These are phyloP conservation scores for Triticum aestivum DNA, from an alignment of 176 grass and related monocot genomes.

Conservation along the genomic window IWGSC_CS_RefSeq_v2.1 NC_057813.1:379464145-379464644, in stretches of 20 bases:
- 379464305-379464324: conserved; percentile 45
- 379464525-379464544: neutral
- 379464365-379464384: conserved; percentile 97
- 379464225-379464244: neutral
- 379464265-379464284: conserved; percentile 15
- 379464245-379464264: conserved; percentile 25
- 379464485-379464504: neutral
- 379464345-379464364: conserved; percentile 99
- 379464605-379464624: conserved; percentile 17
- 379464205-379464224: conserved; percentile 9
- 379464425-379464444: conserved; percentile 97
- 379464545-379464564: neutral
- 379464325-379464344: conserved; percentile 99
- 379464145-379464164: conserved; percentile 20
- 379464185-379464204: neutral
- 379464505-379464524: neutral
- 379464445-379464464: conserved; percentile 74
- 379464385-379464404: conserved; percentile 98
- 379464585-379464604: neutral
- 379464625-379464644: conserved; percentile 81
- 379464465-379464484: neutral
- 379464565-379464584: neutral
- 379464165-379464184: neutral
- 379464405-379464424: conserved; percentile 97
- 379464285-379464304: neutral